Conservation (phyloP, 2,329 filamentous ascomycete species). For the Venturia pyrina region DNA sequence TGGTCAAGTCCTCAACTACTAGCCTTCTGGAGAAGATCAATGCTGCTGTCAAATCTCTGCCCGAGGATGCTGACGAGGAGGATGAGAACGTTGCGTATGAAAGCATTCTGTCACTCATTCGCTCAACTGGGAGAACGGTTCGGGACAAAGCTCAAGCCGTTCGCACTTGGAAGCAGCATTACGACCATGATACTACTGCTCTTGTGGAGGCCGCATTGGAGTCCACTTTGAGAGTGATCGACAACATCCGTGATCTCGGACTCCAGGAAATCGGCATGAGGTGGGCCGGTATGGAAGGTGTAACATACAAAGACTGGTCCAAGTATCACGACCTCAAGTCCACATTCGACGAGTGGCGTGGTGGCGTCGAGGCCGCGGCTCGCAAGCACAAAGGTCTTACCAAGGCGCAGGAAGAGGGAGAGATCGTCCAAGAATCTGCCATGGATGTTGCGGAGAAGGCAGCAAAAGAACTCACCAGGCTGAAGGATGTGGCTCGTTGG, state of each 20-base stretch:
- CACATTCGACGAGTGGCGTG: conserved; percentile 74
- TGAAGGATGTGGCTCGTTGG: conserved; percentile 78
- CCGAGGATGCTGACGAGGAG: conserved; percentile 47
- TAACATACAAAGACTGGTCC: conserved; percentile 95
- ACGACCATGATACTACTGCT: conserved; percentile 57
- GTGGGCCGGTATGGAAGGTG: conserved; percentile 91
- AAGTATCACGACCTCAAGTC: conserved; percentile 84
- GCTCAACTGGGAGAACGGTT: conserved; percentile 59
- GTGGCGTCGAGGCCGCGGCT: conserved; percentile 68
- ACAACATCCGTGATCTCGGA: conserved; percentile 71
- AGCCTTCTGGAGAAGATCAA: conserved; percentile 59
- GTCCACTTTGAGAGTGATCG: conserved; percentile 71
- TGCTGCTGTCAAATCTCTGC: conserved; percentile 41
- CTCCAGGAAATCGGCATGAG: conserved; percentile 84
- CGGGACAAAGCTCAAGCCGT: conserved; percentile 69
- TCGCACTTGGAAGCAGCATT: conserved; percentile 64
- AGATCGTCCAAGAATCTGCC: conserved; percentile 63
- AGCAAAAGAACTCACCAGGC: conserved; percentile 65
- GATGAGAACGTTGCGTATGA: conserved; percentile 40
- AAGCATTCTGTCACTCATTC: conserved; percentile 46
- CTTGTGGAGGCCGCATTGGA: conserved; percentile 65
- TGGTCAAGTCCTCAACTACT: conserved; percentile 52
- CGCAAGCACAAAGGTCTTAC: conserved; percentile 61
- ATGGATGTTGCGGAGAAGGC: conserved; percentile 72
- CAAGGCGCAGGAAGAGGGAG: conserved; percentile 56